Conservation (phyloP, 2,329 filamentous ascomycete species). For the Hirsutella minnesotensis region DNA sequence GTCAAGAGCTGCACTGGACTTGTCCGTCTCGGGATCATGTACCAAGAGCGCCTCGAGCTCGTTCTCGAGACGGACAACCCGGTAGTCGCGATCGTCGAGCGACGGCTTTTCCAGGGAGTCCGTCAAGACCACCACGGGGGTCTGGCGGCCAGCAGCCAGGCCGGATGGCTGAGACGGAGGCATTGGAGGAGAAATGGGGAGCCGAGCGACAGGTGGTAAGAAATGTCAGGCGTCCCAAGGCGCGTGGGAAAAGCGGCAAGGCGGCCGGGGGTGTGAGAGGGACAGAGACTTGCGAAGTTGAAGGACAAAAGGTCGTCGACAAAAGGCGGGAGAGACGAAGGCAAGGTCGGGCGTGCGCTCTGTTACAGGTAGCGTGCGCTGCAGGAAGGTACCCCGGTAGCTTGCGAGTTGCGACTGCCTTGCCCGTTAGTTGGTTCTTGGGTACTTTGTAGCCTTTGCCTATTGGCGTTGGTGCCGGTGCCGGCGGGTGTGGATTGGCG, state of each 20-base stretch:
- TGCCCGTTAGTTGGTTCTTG: too few species aligned
- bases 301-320: background rate
- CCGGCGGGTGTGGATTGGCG: constrained; percentile 1
- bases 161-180: constrained; percentile 20
- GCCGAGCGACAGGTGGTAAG: background rate
- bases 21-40: constrained; percentile 90
- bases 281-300: background rate
- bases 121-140: constrained; percentile 35
- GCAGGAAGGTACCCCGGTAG: too few species aligned
- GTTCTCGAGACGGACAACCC: constrained; percentile 76
- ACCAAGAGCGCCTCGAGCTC: constrained; percentile 84
- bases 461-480: background rate
- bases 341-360: background rate
- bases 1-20: constrained; percentile 89
- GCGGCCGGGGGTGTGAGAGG: background rate
- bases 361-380: too few species aligned
- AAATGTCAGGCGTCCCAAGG: background rate
- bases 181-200: constrained; percentile 12
- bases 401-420: too few species aligned
- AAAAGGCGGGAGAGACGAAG: constrained; percentile 1
- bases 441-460: background rate
- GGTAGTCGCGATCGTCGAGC: constrained; percentile 76
- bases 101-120: constrained; percentile 71
- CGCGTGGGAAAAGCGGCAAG: background rate
- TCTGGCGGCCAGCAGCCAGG: constrained; percentile 16